A percentile compares a stretch with the other conserved stretches of the same genome.
Conservation (phyloP, 73 alveolate genomes). For the Effrenium voratum region DNA sequence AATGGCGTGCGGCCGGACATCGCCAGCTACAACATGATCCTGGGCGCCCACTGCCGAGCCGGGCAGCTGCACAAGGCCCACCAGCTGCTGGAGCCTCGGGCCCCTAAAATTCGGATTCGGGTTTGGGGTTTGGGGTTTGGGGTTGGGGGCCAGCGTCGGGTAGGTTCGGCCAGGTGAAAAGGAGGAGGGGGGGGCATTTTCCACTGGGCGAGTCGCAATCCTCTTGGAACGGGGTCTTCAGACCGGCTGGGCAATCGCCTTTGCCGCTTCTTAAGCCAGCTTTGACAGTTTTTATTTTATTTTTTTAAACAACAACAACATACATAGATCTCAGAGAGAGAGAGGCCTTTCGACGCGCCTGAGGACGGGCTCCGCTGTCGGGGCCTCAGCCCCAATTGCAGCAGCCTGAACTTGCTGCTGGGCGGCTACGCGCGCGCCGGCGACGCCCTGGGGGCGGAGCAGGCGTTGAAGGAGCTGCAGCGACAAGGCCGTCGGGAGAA, state of each 20-base stretch:
- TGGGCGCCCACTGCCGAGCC: constrained; percentile 41
- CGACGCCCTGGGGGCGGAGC: not conserved
- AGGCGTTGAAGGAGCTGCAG: not conserved
- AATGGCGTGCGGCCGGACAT: constrained; percentile 34
- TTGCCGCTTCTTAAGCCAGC: no score
- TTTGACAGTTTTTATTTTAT: no score
- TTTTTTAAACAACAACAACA: no score
- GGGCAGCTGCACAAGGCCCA: not conserved
- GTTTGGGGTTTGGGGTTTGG: no score
- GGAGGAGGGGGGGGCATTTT: no score
- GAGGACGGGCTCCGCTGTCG: not conserved
- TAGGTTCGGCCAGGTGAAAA: no score
- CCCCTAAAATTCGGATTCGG: no score
- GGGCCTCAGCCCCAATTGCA: constrained; percentile 9
- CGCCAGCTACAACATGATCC: constrained; percentile 54
- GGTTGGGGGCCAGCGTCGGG: no score
- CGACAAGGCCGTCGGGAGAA: constrained; percentile 8
- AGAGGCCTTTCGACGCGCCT: not conserved
- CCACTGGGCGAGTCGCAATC: no score
- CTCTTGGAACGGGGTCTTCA: no score
- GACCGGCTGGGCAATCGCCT: no score
- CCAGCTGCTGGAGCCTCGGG: constrained; percentile 14
- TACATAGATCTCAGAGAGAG: not conserved
- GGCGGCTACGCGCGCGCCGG: not conserved
- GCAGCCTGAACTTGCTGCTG: constrained; percentile 19